These are phyloP conservation scores for Aspergillus intermedius DNA, from an alignment of 2,329 filamentous ascomycete genomes.

Conservation along the genomic window DNA sequence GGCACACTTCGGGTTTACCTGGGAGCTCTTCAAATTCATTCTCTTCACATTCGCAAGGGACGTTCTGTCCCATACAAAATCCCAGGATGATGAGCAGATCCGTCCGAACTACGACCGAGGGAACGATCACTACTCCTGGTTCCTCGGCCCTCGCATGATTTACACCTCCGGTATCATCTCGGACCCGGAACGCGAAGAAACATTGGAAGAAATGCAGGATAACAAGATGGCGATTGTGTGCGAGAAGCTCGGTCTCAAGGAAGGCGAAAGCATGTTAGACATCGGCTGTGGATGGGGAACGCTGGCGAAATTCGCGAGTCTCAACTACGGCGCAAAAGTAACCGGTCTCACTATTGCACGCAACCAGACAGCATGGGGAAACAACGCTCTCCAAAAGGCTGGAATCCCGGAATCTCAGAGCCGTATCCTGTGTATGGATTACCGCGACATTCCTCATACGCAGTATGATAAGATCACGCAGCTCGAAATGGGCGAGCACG, in stretches of 20 bases:
- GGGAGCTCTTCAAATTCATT: constrained; percentile 24
- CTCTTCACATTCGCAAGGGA: constrained; percentile 23
- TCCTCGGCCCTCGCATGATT: constrained; percentile 30
- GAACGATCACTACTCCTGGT: constrained; percentile 29
- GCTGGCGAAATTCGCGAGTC: constrained; percentile 74
- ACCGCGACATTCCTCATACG: constrained; percentile 77
- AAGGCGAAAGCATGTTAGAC: constrained; percentile 72
- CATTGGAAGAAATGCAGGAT: constrained; percentile 51
- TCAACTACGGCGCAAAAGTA: constrained; percentile 65
- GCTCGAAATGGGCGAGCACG: constrained; percentile 91
- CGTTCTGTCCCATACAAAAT: constrained; percentile 22
- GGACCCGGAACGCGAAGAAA: constrained; percentile 22
- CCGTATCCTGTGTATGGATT: constrained; percentile 83
- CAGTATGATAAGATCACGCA: constrained; percentile 83
- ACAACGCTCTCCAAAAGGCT: constrained; percentile 68
- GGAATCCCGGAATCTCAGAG: constrained; percentile 74
- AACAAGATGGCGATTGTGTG: constrained; percentile 87
- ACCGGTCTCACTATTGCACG: constrained; percentile 76
- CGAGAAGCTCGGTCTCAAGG: constrained; percentile 74
- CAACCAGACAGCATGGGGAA: constrained; percentile 89
- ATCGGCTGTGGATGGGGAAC: constrained; percentile 93
- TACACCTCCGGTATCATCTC: constrained; percentile 29
- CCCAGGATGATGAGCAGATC: constrained; percentile 28
- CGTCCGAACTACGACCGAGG: constrained; percentile 27
- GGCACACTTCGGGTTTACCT: constrained; percentile 26